Conservation (phyloP, 495 filamentous ascomycete species). For the Aspergillus hancockii region DNA sequence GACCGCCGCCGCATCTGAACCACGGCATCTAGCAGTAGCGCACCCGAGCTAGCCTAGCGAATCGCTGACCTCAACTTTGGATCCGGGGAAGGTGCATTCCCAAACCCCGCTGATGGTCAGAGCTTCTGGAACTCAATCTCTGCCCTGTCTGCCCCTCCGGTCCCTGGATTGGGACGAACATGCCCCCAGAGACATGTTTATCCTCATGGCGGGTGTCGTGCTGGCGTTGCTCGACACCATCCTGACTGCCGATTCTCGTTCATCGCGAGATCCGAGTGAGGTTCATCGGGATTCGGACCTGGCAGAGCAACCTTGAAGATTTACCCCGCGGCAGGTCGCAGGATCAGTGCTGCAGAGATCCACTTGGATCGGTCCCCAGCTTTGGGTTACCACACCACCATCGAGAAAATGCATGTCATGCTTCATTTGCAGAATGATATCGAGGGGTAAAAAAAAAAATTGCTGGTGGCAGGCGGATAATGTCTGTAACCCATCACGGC, state of each 20-base stretch:
- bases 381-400: conserved; percentile 3
- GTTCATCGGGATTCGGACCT: neutral
- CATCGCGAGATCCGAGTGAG: neutral
- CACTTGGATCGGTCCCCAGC: neutral
- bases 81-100: conserved; percentile 9
- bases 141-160: neutral
- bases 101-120: conserved; percentile 13
- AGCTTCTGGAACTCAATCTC: conserved; percentile 15
- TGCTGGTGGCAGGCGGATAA: neutral
- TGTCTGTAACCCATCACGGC: neutral
- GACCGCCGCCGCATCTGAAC: neutral
- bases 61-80: conserved; percentile 10
- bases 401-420: neutral
- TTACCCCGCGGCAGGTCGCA: neutral
- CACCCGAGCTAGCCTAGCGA: conserved; percentile 11
- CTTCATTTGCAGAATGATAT: neutral
- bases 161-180: neutral
- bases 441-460: neutral
- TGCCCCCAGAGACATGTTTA: neutral
- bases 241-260: neutral
- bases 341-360: conserved; percentile 2
- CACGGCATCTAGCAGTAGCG: conserved; percentile 15
- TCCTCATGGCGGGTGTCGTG: neutral
- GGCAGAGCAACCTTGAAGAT: neutral
- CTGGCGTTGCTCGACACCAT: neutral